Evolutionary conservation across 352 stramenopile genomes (phyloP).

Genomic region (Synura sp.): DNA sequence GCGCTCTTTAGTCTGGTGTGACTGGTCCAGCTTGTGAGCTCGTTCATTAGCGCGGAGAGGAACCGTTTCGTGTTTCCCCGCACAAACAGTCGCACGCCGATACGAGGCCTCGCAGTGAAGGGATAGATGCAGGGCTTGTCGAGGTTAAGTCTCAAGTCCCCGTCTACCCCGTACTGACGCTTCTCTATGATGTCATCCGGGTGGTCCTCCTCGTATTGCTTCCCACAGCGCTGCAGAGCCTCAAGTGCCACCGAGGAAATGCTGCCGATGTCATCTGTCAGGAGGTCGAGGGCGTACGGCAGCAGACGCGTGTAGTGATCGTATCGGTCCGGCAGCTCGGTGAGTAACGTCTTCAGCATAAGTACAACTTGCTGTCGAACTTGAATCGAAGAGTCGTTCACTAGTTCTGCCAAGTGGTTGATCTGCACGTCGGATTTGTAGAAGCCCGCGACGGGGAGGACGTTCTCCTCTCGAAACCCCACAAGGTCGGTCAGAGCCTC

Average conservation of each 20-base stretch:
- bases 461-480: slow-evolving; percentile 88
- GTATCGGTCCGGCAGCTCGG: slow-evolving; percentile 80
- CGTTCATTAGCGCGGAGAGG: slow-evolving; percentile 71
- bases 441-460: slow-evolving; percentile 82
- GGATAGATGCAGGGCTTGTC: slow-evolving; percentile 63
- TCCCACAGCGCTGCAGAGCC: slow-evolving; percentile 64
- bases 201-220: slow-evolving; percentile 63
- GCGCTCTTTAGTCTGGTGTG: slow-evolving; percentile 67
- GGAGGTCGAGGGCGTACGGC: slow-evolving; percentile 83
- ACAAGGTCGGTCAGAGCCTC: slow-evolving; percentile 87
- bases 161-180: slow-evolving; percentile 88
- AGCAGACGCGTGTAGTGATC: slow-evolving; percentile 86
- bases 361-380: slow-evolving; percentile 72
- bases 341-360: slow-evolving; percentile 81
- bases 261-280: slow-evolving; percentile 61
- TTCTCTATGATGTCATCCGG: slow-evolving; percentile 77
- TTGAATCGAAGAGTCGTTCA: neutral
- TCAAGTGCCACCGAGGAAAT: slow-evolving; percentile 61
- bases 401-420: slow-evolving; percentile 81
- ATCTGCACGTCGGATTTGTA: slow-evolving; percentile 75
- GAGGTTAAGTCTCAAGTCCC: slow-evolving; percentile 69
- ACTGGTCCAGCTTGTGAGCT: slow-evolving; percentile 83
- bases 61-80: slow-evolving; percentile 77
- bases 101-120: slow-evolving; percentile 68
- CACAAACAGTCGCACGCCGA: slow-evolving; percentile 83